Evolutionary conservation across 139 green algal species (phyloP).

Genomic region (Chlamydomonas schloesseri): DNA sequence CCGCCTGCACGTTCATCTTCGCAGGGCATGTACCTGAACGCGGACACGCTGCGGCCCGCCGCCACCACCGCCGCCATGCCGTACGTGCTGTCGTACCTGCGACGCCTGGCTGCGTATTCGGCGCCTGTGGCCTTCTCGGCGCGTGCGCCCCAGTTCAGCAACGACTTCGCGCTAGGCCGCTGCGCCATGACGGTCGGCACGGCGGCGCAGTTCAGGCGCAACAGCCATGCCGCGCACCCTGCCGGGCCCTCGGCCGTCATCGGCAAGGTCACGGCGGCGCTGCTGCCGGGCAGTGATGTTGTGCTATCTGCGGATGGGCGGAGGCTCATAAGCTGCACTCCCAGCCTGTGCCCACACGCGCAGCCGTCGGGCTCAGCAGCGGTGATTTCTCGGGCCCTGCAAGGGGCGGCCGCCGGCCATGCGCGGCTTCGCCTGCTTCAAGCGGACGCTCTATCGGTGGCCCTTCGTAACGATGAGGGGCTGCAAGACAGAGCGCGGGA

Average conservation of each 20-base stretch:
- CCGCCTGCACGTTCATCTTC: too few species aligned
- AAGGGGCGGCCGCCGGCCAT: too few species aligned
- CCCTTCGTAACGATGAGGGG: too few species aligned
- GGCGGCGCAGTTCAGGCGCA: conserved; percentile 25
- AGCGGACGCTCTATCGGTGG: too few species aligned
- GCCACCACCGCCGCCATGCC: background rate
- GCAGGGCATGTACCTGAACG: conserved; percentile 22
- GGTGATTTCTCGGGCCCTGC: too few species aligned
- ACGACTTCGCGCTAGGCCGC: background rate
- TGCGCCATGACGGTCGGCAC: conserved; percentile 12
- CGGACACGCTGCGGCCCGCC: background rate
- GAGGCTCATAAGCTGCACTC: background rate
- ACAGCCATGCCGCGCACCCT: conserved; percentile 6
- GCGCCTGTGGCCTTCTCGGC: background rate
- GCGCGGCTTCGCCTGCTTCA: too few species aligned
- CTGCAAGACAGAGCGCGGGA: background rate
- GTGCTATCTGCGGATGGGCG: background rate
- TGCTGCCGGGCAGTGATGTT: conserved; percentile 2
- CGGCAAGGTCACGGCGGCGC: background rate
- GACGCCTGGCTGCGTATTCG: background rate
- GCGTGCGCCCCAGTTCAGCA: background rate
- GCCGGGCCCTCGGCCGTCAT: background rate
- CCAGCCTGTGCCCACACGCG: background rate
- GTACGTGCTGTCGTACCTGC: conserved; percentile 12
- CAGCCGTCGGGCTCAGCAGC: too few species aligned